Evolutionary conservation across 148 eudicot genomes (phyloP), one percentile per base, ranked within the genome.

Genomic region (Rhododendron mucronatum): DNA sequence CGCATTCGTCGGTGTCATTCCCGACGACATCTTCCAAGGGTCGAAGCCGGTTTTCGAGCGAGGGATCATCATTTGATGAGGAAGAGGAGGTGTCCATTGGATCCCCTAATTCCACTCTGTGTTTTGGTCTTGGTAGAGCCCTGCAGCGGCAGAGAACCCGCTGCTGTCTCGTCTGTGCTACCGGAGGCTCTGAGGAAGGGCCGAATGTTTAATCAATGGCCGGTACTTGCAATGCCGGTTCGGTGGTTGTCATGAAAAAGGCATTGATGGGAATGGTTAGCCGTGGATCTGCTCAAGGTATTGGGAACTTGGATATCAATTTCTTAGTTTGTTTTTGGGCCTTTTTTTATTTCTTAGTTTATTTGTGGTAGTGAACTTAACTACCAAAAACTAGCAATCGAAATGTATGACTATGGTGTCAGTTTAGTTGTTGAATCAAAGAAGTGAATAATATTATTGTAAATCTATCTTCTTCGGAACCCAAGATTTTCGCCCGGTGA

Each of bases 241-340:
- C 88, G 4, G 77, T 51, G 37, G 74, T 53, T 83, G 76, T 82
- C 78, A 78, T 92, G 88, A 92, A 89, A 69, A 92, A 89, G 28
- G 87, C 87, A 20, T 87, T 88, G 57, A 41, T 84, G 88, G 87
- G 89, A 13, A 88, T 86, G 86, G 89, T 87, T 78, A 88, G 91
- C 37, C 86, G 89, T 84, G 77, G 87, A 86, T 89, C 88, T 85
- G 78, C 50, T 30, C 84, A 37, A 78, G 55, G 65, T 67, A 76
- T 16, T 33, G 50, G 13, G 20, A 41, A 45, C 26, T 84, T 84
- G 20, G 79, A 50, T 51, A 26, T 83, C 73, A 81, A 13, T 30
- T 69, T 67, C n/a, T 47, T 5, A 51, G n/a, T 71, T 12, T 3
- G n/a, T 55, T 48, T 73, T 41, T 23, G 57, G 33, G 55, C 16